A percentile compares a stretch with the other conserved stretches of the same genome.
phyloP scores from a whole-genome alignment of 1,284 basidiomycete species.

The Trametes versicolor region DNA sequence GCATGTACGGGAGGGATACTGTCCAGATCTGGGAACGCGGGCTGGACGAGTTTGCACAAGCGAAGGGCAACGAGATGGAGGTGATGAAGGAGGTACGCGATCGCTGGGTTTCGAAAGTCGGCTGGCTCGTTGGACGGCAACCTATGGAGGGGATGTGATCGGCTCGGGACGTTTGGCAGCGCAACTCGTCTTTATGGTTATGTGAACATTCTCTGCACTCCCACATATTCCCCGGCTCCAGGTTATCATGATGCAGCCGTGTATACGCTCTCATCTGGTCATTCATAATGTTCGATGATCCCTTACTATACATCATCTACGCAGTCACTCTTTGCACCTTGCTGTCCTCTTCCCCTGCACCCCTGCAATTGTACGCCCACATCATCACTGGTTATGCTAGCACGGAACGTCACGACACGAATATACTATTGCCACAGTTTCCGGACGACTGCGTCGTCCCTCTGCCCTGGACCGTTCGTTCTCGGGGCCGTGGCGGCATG shows the following conservation, averaged over 20 bases:
- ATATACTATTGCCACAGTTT: slow-evolving; percentile 7
- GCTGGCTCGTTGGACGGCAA: slow-evolving; percentile 77
- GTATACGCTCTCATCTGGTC: slow-evolving; percentile 2
- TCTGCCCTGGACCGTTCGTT: not conserved
- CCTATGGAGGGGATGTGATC: slow-evolving; percentile 63
- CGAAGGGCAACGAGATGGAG: slow-evolving; percentile 57
- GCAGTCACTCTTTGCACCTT: slow-evolving; percentile 18
- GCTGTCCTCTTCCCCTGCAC: slow-evolving; percentile 27
- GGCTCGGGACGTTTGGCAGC: slow-evolving; percentile 15
- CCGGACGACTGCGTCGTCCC: not conserved
- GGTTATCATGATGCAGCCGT: slow-evolving; percentile 8
- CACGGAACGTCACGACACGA: slow-evolving; percentile 28
- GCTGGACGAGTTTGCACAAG: slow-evolving; percentile 70
- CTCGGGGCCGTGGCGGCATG: slow-evolving; percentile 3
- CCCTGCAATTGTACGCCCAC: slow-evolving; percentile 31
- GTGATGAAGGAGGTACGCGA: slow-evolving; percentile 71
- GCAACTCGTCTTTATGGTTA: slow-evolving; percentile 23
- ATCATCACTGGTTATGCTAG: slow-evolving; percentile 25
- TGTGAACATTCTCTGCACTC: slow-evolving; percentile 21
- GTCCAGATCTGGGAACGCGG: slow-evolving; percentile 73
- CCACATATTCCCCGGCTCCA: slow-evolving; percentile 10
- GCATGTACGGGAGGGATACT: slow-evolving; percentile 80
- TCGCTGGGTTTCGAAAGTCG: slow-evolving; percentile 75
- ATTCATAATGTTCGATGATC: slow-evolving; percentile 10
- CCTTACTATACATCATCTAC: slow-evolving; percentile 12